Percentiles rank a stretch among this genome's conserved stretches.
Conservation (phyloP, 805 yeast species). For the Wickerhamomyces kurtzmanii region DNA sequence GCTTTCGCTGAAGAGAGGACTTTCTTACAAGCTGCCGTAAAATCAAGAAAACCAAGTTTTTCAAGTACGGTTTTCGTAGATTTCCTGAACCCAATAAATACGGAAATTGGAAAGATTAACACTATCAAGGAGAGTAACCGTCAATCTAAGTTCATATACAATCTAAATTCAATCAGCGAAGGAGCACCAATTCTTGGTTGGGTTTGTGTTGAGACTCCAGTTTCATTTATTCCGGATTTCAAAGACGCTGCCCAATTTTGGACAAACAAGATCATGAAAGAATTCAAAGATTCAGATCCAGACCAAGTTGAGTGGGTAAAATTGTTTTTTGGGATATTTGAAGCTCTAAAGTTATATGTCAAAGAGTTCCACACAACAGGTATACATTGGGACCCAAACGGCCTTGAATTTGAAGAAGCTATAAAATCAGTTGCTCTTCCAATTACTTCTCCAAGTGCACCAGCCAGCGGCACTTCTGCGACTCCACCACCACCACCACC, state of each 20-base stretch:
- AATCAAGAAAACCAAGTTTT: constrained; percentile 56
- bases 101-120: constrained; percentile 43
- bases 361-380: constrained; percentile 79
- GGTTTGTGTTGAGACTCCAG: constrained; percentile 73
- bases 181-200: constrained; percentile 89
- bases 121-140: constrained; percentile 70
- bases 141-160: constrained; percentile 51
- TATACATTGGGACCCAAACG: constrained; percentile 64
- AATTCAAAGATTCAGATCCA: constrained; percentile 61
- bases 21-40: constrained; percentile 42
- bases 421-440: constrained; percentile 35
- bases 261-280: constrained; percentile 85
- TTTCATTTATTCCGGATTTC: constrained; percentile 67
- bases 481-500: constrained; percentile 94
- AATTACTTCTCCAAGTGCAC: constrained; percentile 87
- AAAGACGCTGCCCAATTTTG: constrained; percentile 92
- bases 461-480: constrained; percentile 63
- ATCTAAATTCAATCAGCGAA: constrained; percentile 77
- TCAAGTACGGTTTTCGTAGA: constrained; percentile 43
- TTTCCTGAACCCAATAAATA: constrained; percentile 62
- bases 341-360: constrained; percentile 60
- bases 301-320: constrained; percentile 79
- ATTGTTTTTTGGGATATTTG: constrained; percentile 50
- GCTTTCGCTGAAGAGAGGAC: constrained; percentile 56
- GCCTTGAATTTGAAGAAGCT: constrained; percentile 41